These are phyloP conservation scores for Pyrenula aspistea DNA, from an alignment of 495 filamentous ascomycete genomes.

Conservation along the genomic window DNA sequence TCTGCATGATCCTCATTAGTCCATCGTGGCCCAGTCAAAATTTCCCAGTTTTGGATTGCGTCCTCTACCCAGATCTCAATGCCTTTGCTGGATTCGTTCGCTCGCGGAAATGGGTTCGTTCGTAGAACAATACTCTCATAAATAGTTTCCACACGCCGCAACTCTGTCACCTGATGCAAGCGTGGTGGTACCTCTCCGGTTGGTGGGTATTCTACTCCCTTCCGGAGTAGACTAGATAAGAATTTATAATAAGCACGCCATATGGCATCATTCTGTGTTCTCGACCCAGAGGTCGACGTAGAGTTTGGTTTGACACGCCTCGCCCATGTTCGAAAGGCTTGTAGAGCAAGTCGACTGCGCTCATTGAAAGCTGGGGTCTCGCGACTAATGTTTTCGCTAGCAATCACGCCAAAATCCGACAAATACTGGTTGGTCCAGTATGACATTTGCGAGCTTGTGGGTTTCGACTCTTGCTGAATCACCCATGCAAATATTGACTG, in stretches of 20 bases:
- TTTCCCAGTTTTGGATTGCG: constrained; percentile 74
- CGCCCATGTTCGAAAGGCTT: constrained; percentile 28
- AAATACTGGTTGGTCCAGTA: constrained; percentile 35
- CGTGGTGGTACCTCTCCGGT: constrained; percentile 28
- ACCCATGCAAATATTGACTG: constrained; percentile 50
- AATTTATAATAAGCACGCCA: constrained; percentile 76
- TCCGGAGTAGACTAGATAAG: constrained; percentile 45
- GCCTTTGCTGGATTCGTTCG: constrained; percentile 57
- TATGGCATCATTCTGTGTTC: constrained; percentile 29
- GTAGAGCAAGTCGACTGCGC: constrained; percentile 23
- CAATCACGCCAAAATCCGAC: not conserved
- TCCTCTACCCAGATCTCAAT: constrained; percentile 72
- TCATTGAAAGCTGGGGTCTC: constrained; percentile 11
- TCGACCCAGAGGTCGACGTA: constrained; percentile 22
- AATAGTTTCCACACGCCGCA: constrained; percentile 59
- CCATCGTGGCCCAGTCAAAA: constrained; percentile 65
- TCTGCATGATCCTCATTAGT: constrained; percentile 62
- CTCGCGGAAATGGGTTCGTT: constrained; percentile 72
- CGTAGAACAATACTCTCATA: constrained; percentile 63
- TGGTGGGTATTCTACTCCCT: constrained; percentile 21
- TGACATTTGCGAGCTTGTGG: not conserved
- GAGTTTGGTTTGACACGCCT: constrained; percentile 2
- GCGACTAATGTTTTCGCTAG: constrained; percentile 15
- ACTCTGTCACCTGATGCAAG: constrained; percentile 54
- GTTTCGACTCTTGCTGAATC: constrained; percentile 17